A percentile compares a stretch with the other conserved stretches of the same genome.
Evolutionary conservation across 148 eudicot genomes (phyloP).

Genomic region (Rhododendron henanense): DNA sequence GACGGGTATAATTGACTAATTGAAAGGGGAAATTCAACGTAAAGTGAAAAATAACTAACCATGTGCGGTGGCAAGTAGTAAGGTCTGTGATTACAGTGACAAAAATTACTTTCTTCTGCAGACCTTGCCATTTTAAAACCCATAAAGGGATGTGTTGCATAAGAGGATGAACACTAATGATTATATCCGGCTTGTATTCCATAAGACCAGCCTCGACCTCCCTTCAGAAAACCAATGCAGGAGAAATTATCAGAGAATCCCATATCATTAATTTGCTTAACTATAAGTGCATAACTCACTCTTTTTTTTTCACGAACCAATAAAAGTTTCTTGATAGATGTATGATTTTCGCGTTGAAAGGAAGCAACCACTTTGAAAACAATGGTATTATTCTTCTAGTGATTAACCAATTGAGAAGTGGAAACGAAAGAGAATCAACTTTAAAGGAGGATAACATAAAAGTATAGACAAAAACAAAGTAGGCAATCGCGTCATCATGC

Average conservation of each 20-base stretch:
- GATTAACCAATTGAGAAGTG: neutral
- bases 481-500: neutral
- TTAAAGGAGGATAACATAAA: slow-evolving; percentile 8
- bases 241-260: slow-evolving; percentile 1
- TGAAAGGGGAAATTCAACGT: neutral
- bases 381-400: neutral
- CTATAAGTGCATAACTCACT: neutral
- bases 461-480: neutral
- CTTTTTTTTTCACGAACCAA: neutral
- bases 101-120: slow-evolving; percentile 87
- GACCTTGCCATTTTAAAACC: slow-evolving; percentile 99
- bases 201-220: slow-evolving; percentile 96
- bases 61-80: slow-evolving; percentile 89
- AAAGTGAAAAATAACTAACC: slow-evolving; percentile 37
- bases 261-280: neutral
- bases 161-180: slow-evolving; percentile 93
- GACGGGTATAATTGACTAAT: neutral
- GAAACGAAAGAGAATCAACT: neutral
- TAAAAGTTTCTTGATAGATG: neutral
- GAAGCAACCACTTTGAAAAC: slow-evolving; percentile 4
- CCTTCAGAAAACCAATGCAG: slow-evolving; percentile 35
- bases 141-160: slow-evolving; percentile 97
- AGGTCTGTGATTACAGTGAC: slow-evolving; percentile 95
- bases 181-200: slow-evolving; percentile 95
- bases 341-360: neutral